These are phyloP conservation scores for Hylodesmum podocarpum DNA, from an alignment of 306 rosid genomes.

Conservation along the genomic window DNA sequence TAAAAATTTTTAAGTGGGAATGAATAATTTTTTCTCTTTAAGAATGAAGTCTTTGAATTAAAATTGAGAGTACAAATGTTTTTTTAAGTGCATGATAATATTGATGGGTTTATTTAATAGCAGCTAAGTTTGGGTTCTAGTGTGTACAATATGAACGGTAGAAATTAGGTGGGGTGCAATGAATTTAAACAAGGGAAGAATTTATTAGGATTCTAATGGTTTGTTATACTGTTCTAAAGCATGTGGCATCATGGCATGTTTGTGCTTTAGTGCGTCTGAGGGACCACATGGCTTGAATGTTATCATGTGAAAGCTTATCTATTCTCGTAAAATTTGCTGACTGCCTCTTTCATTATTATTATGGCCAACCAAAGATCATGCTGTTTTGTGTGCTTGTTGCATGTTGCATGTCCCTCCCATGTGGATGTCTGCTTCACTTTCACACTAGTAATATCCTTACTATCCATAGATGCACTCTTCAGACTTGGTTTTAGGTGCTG, in stretches of 20 bases:
- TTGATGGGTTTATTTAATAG: not conserved
- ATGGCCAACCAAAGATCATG: slow-evolving; percentile 6
- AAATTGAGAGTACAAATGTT: no score
- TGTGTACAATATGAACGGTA: not conserved
- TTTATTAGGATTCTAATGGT: not conserved
- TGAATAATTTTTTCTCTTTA: no score
- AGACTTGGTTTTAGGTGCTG: not conserved
- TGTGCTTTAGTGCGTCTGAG: slow-evolving; percentile 29
- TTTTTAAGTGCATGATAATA: not conserved
- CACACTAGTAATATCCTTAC: not conserved
- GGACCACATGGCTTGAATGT: slow-evolving; percentile 29
- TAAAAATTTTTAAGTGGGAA: no score
- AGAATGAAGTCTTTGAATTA: no score
- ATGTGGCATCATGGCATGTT: slow-evolving; percentile 33
- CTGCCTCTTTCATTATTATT: not conserved
- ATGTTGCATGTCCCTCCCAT: slow-evolving; percentile 39
- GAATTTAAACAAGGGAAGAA: not conserved
- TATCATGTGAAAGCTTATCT: slow-evolving; percentile 39
- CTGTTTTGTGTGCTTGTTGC: slow-evolving; percentile 6
- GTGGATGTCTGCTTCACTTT: slow-evolving; percentile 33
- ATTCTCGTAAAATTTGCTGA: not conserved
- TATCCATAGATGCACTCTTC: not conserved
- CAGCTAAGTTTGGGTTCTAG: no score
- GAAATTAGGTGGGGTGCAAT: not conserved
- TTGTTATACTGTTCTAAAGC: not conserved